These are phyloP conservation scores for Anisogramma anomala DNA, from an alignment of 2,329 filamentous ascomycete species.

Conservation along the genomic window DNA sequence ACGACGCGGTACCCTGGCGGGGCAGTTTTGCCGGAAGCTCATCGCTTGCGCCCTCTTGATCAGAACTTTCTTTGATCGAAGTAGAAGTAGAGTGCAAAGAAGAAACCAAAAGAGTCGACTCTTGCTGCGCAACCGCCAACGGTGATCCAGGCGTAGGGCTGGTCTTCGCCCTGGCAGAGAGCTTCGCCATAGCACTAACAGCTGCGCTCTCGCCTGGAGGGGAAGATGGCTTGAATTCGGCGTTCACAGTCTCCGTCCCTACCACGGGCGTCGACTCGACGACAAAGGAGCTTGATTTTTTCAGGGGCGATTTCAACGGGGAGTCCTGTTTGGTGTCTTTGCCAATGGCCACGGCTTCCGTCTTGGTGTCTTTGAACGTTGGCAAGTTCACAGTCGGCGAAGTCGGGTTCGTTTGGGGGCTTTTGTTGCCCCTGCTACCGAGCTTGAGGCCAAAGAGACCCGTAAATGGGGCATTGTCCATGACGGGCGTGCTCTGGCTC, in stretches of 20 bases:
- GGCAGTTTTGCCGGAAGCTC: constrained; percentile 17
- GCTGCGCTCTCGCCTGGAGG: constrained; percentile 48
- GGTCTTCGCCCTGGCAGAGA: constrained; percentile 52
- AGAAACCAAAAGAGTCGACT: constrained; percentile 27
- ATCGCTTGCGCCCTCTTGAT: constrained; percentile 27
- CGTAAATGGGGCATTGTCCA: constrained; percentile 28
- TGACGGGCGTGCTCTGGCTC: constrained; percentile 37
- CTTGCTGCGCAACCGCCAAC: constrained; percentile 25
- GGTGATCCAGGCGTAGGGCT: constrained; percentile 33
- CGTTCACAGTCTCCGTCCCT: constrained; percentile 53
- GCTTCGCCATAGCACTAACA: constrained; percentile 52
- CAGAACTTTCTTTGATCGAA: constrained; percentile 32
- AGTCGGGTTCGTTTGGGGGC: constrained; percentile 5
- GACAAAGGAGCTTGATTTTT: constrained; percentile 48
- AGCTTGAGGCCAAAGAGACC: constrained; percentile 41
- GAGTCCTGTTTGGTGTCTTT: constrained; percentile 34
- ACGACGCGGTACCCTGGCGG: constrained; percentile 30
- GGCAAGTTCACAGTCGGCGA: constrained; percentile 4
- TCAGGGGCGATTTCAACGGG: constrained; percentile 20
- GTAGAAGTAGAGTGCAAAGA: constrained; percentile 40
- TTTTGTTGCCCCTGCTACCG: constrained; percentile 24
- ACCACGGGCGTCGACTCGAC: constrained; percentile 53
- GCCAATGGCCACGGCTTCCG: constrained; percentile 35
- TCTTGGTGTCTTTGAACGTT: constrained; percentile 11
- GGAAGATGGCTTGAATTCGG: constrained; percentile 49